Evolutionary conservation across 371 early-diverging fungal genomes (phyloP).

Genomic region (Mucor circinelloides): DNA sequence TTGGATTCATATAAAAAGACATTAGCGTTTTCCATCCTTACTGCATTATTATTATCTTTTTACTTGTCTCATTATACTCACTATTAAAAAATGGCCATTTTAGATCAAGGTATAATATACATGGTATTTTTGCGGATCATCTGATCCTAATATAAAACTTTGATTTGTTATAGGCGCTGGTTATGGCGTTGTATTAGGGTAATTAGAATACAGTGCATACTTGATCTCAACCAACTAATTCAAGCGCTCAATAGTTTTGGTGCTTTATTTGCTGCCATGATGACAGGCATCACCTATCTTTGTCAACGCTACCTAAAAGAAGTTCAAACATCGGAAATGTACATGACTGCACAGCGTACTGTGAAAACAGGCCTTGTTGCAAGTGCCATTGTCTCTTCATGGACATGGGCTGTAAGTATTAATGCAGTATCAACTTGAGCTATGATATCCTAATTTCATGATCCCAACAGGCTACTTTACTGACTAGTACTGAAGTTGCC

Average conservation of each 20-base stretch:
- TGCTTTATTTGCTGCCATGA: slow-evolving; percentile 59
- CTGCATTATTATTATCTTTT: not conserved
- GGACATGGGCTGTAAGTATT: slow-evolving; percentile 26
- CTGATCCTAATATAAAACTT: not conserved
- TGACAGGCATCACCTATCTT: slow-evolving; percentile 64
- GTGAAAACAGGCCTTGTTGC: slow-evolving; percentile 74
- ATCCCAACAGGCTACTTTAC: slow-evolving; percentile 36
- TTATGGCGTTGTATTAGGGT: slow-evolving; percentile 44
- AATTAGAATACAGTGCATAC: not conserved
- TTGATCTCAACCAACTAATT: not conserved
- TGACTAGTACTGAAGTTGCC: slow-evolving; percentile 69
- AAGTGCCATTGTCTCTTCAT: slow-evolving; percentile 61
- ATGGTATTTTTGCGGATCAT: not conserved
- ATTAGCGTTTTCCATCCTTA: not conserved
- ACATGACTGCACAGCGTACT: slow-evolving; percentile 66
- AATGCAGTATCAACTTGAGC: not conserved
- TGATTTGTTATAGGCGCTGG: slow-evolving; percentile 26
- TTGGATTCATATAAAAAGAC: not conserved
- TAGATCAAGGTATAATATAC: slow-evolving; percentile 32
- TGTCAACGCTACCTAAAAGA: slow-evolving; percentile 63
- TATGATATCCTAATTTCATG: not conserved
- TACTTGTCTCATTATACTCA: not conserved
- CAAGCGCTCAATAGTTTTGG: slow-evolving; percentile 39
- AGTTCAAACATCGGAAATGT: slow-evolving; percentile 66
- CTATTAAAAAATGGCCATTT: slow-evolving; percentile 28